A percentile compares a stretch with the other conserved stretches of the same genome.
These are phyloP conservation scores for Borovskyia barvae DNA, from an alignment of 208 protist genomes.

Conservation along the genomic window DNA sequence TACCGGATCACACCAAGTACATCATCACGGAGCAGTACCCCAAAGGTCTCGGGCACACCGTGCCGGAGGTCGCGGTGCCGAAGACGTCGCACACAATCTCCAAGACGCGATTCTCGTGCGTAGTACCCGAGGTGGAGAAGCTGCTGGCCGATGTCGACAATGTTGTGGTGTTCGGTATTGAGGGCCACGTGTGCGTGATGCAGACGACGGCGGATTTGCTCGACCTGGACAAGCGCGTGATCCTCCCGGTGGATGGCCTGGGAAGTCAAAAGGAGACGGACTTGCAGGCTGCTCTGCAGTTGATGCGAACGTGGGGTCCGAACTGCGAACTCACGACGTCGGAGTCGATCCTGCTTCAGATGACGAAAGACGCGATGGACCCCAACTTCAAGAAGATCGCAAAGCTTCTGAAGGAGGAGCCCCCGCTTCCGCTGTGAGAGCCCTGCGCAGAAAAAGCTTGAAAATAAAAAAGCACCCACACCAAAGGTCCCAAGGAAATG, in stretches of 20 bases:
- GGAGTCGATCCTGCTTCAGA: slow-evolving; percentile 70
- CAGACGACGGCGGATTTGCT: slow-evolving; percentile 75
- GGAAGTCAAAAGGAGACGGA: slow-evolving; percentile 74
- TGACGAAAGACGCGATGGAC: slow-evolving; percentile 63
- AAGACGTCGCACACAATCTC: slow-evolving; percentile 27
- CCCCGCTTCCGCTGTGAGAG: slow-evolving; percentile 29
- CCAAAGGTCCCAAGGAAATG: no score
- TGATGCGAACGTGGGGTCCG: slow-evolving; percentile 61
- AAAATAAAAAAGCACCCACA: no score
- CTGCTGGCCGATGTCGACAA: slow-evolving; percentile 44
- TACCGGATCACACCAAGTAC: slow-evolving; percentile 67
- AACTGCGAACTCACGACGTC: slow-evolving; percentile 63
- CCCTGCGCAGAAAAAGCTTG: neutral
- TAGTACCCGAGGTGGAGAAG: slow-evolving; percentile 53
- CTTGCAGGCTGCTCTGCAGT: slow-evolving; percentile 48
- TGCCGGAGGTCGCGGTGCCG: slow-evolving; percentile 60
- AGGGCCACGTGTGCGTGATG: slow-evolving; percentile 78
- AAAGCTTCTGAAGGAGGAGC: slow-evolving; percentile 46
- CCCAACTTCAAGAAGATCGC: slow-evolving; percentile 67
- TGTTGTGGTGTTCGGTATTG: slow-evolving; percentile 82
- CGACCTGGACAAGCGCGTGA: slow-evolving; percentile 66
- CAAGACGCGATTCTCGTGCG: slow-evolving; percentile 64
- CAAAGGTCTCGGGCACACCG: slow-evolving; percentile 62
- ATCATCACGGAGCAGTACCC: slow-evolving; percentile 86
- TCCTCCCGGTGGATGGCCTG: slow-evolving; percentile 64